Base-by-base conservation (phyloP, 2,329 filamentous ascomycete species). In the Sporothrix sp. region DNA sequence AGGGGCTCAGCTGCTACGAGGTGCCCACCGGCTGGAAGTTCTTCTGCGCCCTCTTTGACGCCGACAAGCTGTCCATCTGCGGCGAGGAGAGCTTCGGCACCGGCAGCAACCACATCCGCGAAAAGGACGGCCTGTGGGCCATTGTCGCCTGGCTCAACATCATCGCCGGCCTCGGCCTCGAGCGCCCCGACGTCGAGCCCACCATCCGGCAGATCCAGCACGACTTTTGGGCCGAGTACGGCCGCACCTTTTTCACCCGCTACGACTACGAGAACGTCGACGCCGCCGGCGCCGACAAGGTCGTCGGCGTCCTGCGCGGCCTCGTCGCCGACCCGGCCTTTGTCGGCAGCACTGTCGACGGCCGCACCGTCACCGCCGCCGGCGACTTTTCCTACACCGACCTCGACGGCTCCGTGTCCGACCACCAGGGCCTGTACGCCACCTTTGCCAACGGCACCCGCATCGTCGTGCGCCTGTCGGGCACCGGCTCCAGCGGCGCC, bases 1-100 rank as follows among this genome's bases (percentile, higher is more conserved):
- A 96, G 73, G 86, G 86, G 32, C 78, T 98, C 37, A 74, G 87
- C 71, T 85, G 81, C 71, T 98, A 98, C 71, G 93, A 98, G 71
- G 93, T 98, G 1, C 93, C 93, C 33, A 98, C 93, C 1, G 93
- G 93, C 62, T 98, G 93, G 93, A 96, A 96, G 71, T 96, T 96
- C 78, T 96, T 96, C 82, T 96, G 90, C 65, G 88, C 89, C 61
- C 78, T 96, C 52, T 95, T 96, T 62, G 90, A 96, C 64, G 85
- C 87, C 58, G 76, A 95, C 71, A 95, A 95, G 77, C 84, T 96
- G 64, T 95, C 93, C 63, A 98, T 98, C 66, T 98, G 93, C 65
- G 93, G 93, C 53, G 93, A 98, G 71, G 93, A 98, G 77, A 93
- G 86, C 58, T 98, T 98, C 68, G 93, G 93, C 59, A 98, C 93